Percentiles rank a stretch among this genome's conserved stretches.
Evolutionary conservation across 169 alveolate species (phyloP).

Genomic region (Eimeria acervulina): DNA sequence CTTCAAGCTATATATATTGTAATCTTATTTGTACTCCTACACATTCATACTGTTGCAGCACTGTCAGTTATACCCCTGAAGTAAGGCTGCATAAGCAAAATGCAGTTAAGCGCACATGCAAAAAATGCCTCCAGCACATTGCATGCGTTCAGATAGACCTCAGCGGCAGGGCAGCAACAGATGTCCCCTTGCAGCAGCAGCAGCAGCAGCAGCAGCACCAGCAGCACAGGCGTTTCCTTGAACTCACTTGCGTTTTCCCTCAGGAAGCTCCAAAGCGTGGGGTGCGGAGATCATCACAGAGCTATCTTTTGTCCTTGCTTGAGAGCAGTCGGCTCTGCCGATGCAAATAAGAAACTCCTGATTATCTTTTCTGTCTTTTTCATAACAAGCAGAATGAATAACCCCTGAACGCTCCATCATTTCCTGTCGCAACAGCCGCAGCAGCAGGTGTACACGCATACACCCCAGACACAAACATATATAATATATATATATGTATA

Average conservation of each 20-base stretch:
- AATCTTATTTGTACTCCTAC: too few species aligned
- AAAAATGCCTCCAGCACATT: neutral
- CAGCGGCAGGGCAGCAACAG: neutral
- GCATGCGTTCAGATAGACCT: neutral
- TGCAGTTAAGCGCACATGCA: neutral
- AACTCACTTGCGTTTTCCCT: conserved; percentile 44
- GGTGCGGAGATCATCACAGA: conserved; percentile 47
- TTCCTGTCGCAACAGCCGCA: conserved; percentile 20
- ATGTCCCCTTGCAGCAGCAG: neutral
- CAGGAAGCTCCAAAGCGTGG: conserved; percentile 18
- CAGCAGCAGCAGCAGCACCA: conserved; percentile 27
- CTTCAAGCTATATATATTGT: neutral
- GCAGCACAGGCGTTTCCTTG: neutral
- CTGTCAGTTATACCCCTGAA: too few species aligned
- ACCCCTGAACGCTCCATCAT: conserved; percentile 14
- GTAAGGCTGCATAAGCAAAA: too few species aligned
- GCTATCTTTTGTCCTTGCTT: neutral
- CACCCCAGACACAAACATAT: neutral
- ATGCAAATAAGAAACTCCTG: conserved; percentile 39
- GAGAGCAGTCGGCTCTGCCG: conserved; percentile 50
- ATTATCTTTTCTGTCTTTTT: neutral
- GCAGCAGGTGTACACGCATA: neutral
- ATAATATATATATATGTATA: too few species aligned
- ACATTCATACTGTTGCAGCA: too few species aligned
- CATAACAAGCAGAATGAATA: conserved; percentile 27